phyloP scores from a whole-genome alignment of 2,329 filamentous ascomycete species.

The Neoascochyta sp. region DNA sequence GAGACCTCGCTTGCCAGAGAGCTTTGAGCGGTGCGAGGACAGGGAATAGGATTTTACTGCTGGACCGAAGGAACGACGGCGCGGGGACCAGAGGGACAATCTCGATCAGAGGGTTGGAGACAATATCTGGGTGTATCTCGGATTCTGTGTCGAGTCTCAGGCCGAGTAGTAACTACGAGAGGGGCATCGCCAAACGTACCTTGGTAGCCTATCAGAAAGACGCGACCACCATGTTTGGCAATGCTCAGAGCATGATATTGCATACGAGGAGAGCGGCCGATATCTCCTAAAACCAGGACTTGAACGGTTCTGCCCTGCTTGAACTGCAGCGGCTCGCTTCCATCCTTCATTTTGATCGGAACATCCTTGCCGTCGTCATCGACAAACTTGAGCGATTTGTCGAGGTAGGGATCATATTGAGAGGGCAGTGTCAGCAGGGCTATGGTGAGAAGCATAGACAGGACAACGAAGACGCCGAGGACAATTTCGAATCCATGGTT shows the following conservation, averaged over 20 bases:
- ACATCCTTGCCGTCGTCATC: conserved; percentile 24
- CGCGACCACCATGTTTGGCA: conserved; percentile 72
- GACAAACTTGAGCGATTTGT: conserved; percentile 21
- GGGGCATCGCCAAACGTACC: conserved; percentile 47
- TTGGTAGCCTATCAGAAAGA: conserved; percentile 84
- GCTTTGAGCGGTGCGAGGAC: conserved; percentile 80
- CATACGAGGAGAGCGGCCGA: conserved; percentile 95
- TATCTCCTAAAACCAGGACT: conserved; percentile 88
- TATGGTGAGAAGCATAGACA: conserved; percentile 49
- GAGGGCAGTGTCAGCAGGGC: conserved; percentile 53
- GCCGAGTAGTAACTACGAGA: not conserved
- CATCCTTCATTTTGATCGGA: conserved; percentile 18
- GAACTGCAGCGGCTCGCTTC: conserved; percentile 16
- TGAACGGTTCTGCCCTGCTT: conserved; percentile 58
- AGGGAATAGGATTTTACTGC: conserved; percentile 70
- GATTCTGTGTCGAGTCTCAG: conserved; percentile 57
- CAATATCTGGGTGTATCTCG: conserved; percentile 72
- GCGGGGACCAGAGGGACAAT: conserved; percentile 68
- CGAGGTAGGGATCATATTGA: conserved; percentile 46
- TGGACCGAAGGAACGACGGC: conserved; percentile 63
- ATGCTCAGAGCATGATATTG: conserved; percentile 96
- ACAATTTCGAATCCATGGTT: conserved; percentile 34
- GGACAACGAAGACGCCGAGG: conserved; percentile 39
- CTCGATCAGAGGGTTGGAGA: conserved; percentile 63
- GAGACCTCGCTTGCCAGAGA: conserved; percentile 69